These are phyloP conservation scores for Fennellomyces sp. DNA, from an alignment of 371 early-diverging fungal genomes.

Conservation along the genomic window DNA sequence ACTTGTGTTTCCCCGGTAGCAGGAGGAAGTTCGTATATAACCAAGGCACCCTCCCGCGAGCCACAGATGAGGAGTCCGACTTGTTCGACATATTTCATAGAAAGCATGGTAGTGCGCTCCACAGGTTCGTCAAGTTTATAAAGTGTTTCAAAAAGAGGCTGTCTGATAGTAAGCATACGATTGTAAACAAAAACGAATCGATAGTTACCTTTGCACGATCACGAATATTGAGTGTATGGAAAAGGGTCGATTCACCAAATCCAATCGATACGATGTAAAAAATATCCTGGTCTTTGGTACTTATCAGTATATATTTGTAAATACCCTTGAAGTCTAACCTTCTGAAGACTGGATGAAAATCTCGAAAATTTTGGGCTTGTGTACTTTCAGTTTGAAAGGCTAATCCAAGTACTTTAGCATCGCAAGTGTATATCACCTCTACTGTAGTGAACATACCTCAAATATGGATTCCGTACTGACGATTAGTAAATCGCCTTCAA, in stretches of 20 bases:
- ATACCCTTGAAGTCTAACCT: slow-evolving; percentile 12
- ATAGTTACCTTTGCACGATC: slow-evolving; percentile 17
- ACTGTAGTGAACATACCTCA: slow-evolving; percentile 36
- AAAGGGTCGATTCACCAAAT: slow-evolving; percentile 41
- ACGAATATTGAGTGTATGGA: slow-evolving; percentile 36
- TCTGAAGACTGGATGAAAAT: slow-evolving; percentile 43
- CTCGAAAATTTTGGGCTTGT: slow-evolving; percentile 54
- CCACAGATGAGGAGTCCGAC: slow-evolving; percentile 59
- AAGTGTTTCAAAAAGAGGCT: slow-evolving; percentile 42
- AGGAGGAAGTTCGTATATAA: slow-evolving; percentile 50
- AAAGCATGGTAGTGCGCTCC: slow-evolving; percentile 52
- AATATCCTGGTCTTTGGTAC: slow-evolving; percentile 30
- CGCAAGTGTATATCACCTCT: too few species aligned
- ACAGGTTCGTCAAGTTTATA: slow-evolving; percentile 51
- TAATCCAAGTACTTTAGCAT: too few species aligned
- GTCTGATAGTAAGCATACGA: not conserved
- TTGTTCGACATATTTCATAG: slow-evolving; percentile 42
- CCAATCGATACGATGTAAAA: slow-evolving; percentile 48
- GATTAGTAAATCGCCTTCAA: slow-evolving; percentile 59
- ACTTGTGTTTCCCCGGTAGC: not conserved
- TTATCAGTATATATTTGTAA: not conserved
- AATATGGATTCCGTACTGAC: slow-evolving; percentile 51
- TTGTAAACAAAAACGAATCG: not conserved
- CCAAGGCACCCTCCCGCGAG: slow-evolving; percentile 62
- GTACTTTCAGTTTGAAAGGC: slow-evolving; percentile 47